Conservation (phyloP, 2,329 filamentous ascomycete genomes). For the Seiridium unicorne region DNA sequence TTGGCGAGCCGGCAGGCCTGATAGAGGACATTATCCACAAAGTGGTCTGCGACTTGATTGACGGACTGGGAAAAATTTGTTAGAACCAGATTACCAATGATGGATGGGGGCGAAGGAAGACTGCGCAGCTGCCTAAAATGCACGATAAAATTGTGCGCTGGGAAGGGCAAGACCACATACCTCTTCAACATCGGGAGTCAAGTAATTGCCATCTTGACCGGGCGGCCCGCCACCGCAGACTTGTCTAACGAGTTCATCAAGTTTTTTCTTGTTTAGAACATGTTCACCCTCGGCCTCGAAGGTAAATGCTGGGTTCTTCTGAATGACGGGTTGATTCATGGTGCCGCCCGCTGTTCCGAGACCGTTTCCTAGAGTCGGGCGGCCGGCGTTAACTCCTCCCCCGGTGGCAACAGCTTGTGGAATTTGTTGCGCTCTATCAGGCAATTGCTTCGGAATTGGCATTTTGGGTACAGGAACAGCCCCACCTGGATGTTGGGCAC, state of each 20-base stretch:
- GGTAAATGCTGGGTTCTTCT: constrained; percentile 78
- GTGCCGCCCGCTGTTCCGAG: constrained; percentile 75
- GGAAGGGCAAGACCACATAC: constrained; percentile 45
- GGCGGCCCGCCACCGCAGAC: constrained; percentile 80
- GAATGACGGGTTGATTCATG: constrained; percentile 82
- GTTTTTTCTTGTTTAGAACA: constrained; percentile 95
- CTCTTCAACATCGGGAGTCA: constrained; percentile 95
- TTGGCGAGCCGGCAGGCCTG: constrained; percentile 89
- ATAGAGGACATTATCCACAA: constrained; percentile 88
- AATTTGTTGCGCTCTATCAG: constrained; percentile 63
- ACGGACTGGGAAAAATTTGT: constrained; percentile 60
- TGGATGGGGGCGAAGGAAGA: too few species aligned
- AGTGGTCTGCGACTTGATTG: constrained; percentile 86
- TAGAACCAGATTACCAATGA: not conserved
- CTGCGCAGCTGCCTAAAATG: too few species aligned
- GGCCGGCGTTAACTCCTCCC: constrained; percentile 59
- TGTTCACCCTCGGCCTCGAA: constrained; percentile 91
- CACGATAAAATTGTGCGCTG: too few species aligned
- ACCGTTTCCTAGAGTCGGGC: constrained; percentile 83
- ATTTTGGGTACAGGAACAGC: constrained; percentile 59
- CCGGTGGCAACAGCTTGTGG: constrained; percentile 72
- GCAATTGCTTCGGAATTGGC: constrained; percentile 78
- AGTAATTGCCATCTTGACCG: constrained; percentile 69
- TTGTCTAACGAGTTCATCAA: constrained; percentile 92
- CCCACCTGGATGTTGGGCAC: constrained; percentile 26